A percentile compares a stretch with the other conserved stretches of the same genome.
These are phyloP conservation scores for Pinus albicaulis DNA, from an alignment of 75 land plant genomes.

Conservation along the genomic window DNA sequence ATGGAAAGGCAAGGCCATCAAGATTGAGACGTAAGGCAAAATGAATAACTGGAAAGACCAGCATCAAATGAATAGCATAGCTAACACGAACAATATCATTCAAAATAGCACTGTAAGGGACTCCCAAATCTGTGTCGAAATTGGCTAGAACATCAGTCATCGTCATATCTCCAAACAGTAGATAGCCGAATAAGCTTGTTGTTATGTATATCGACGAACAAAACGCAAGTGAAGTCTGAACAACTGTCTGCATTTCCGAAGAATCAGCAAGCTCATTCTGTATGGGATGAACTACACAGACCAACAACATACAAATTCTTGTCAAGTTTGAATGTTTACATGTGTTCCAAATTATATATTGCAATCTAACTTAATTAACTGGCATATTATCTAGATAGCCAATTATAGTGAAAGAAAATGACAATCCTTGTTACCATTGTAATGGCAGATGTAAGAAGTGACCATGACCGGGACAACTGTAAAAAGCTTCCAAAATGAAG, in stretches of 20 bases:
- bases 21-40: slow-evolving; percentile 77
- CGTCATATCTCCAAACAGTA: slow-evolving; percentile 82
- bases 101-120: slow-evolving; percentile 71
- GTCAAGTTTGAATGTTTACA: background rate
- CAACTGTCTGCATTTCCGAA: slow-evolving; percentile 48
- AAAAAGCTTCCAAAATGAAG: slow-evolving; percentile 82
- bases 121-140: slow-evolving; percentile 87
- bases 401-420: background rate
- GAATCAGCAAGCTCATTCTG: slow-evolving; percentile 81
- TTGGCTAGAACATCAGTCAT: slow-evolving; percentile 87
- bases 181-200: slow-evolving; percentile 82
- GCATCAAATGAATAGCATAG: slow-evolving; percentile 82
- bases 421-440: slow-evolving; percentile 50
- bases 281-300: slow-evolving; percentile 85
- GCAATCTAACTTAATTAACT: background rate
- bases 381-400: background rate
- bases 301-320: background rate
- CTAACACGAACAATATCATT: slow-evolving; percentile 66
- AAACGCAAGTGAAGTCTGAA: slow-evolving; percentile 53
- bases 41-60: slow-evolving; percentile 78
- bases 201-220: slow-evolving; percentile 70
- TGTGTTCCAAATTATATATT: background rate
- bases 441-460: slow-evolving; percentile 96
- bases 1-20: slow-evolving; percentile 77
- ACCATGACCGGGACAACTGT: slow-evolving; percentile 83